Conservation (phyloP, 108 stramenopile genomes). For the Stephanodiscus minutulus region DNA sequence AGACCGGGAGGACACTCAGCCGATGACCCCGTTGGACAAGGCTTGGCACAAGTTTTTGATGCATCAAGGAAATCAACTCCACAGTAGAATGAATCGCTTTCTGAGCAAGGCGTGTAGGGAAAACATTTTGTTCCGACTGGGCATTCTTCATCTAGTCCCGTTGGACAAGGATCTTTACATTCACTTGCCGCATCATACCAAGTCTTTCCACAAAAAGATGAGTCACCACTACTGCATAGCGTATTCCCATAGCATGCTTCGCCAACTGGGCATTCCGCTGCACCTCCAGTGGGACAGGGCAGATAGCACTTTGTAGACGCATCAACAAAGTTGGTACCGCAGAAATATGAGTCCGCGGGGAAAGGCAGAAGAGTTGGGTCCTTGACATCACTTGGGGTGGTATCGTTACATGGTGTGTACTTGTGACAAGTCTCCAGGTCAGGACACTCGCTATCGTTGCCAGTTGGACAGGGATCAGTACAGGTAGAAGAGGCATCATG, state of each 20-base stretch:
- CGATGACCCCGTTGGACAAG: conserved; percentile 35
- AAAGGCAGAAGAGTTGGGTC: conserved; percentile 1
- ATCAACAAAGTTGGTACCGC: conserved; percentile 45
- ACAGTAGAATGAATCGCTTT: conserved; percentile 49
- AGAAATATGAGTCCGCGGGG: conserved; percentile 39
- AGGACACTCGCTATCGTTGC: conserved; percentile 39
- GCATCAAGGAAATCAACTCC: conserved; percentile 50
- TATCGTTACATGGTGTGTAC: conserved; percentile 50
- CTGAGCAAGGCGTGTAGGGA: conserved; percentile 48
- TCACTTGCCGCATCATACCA: conserved; percentile 55
- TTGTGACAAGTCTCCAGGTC: conserved; percentile 37
- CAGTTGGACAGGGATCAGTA: conserved; percentile 41
- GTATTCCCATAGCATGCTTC: conserved; percentile 52
- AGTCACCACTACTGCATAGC: conserved; percentile 42
- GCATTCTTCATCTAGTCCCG: conserved; percentile 48
- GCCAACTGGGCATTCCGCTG: conserved; percentile 50
- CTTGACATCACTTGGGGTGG: neutral
- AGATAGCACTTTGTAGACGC: conserved; percentile 45
- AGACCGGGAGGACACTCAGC: conserved; percentile 40
- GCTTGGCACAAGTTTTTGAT: conserved; percentile 42
- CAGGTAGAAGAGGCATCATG: conserved; percentile 48
- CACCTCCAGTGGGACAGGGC: conserved; percentile 48
- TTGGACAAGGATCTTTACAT: conserved; percentile 45
- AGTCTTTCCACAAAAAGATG: conserved; percentile 47
- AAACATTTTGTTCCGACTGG: conserved; percentile 43